Conservation (phyloP, 768 basidiomycete species). For the Macrocybe gigantea region DNA sequence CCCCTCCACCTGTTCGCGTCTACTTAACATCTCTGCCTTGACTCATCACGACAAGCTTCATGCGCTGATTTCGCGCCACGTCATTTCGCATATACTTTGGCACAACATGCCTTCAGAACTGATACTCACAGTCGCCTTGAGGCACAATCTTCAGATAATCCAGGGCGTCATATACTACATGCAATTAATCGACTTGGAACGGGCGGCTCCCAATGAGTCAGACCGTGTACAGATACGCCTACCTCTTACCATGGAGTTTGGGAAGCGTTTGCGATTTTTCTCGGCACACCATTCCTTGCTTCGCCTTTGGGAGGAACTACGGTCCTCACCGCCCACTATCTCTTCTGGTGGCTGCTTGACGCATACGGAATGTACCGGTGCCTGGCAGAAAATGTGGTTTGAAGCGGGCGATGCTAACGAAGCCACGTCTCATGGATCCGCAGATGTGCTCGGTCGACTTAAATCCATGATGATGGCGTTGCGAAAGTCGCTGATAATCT, state of each 20-base stretch:
- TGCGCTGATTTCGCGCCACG: slow-evolving; percentile 39
- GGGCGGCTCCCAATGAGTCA: slow-evolving; percentile 11
- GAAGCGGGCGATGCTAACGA: slow-evolving; percentile 42
- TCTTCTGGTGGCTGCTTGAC: slow-evolving; percentile 35
- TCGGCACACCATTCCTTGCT: slow-evolving; percentile 53
- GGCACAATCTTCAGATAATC: slow-evolving; percentile 25
- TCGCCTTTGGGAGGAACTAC: slow-evolving; percentile 48
- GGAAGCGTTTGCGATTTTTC: slow-evolving; percentile 43
- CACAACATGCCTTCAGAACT: slow-evolving; percentile 43
- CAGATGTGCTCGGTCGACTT: slow-evolving; percentile 59
- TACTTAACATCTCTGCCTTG: slow-evolving; percentile 46
- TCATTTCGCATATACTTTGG: slow-evolving; percentile 50
- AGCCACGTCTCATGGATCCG: slow-evolving; percentile 32
- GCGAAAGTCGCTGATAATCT: slow-evolving; percentile 27
- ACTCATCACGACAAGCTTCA: slow-evolving; percentile 42
- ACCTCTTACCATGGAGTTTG: slow-evolving; percentile 22
- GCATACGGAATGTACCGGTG: slow-evolving; percentile 43
- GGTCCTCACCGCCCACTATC: slow-evolving; percentile 40
- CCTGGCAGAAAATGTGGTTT: slow-evolving; percentile 49
- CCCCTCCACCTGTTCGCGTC: slow-evolving; percentile 32
- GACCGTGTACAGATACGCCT: slow-evolving; percentile 20
- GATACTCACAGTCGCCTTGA: slow-evolving; percentile 42
- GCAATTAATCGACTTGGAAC: slow-evolving; percentile 31
- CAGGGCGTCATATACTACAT: slow-evolving; percentile 53
- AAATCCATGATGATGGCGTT: slow-evolving; percentile 34